Base-by-base conservation (phyloP, 1,139 yeast genomes). In the Candida mesenterica region DNA sequence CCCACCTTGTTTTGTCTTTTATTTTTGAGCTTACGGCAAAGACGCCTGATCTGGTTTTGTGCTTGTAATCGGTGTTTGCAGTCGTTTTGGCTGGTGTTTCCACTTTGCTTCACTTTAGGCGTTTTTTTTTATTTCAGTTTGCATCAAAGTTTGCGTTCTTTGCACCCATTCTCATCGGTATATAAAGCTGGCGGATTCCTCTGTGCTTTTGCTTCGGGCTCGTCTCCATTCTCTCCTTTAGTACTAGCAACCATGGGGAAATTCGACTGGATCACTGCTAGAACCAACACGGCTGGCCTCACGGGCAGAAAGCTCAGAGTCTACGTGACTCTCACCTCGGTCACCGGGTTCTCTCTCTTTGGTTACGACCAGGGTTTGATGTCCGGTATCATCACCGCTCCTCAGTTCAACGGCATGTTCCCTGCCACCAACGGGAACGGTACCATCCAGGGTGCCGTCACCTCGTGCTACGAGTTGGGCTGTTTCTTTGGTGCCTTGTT, bases 311-410 rank as follows among this genome's bases (percentile, higher is more conserved):
- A 57, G 28, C 61, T 68, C 38, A 53, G 72, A 47, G 47, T 48
- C 8, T 65, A 73, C 14, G 67, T 82, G 41, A 79, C 89, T 0
- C 42, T 68, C 16, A 63, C 76, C 27, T 79, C 89, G 32, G 79
- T 78, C 31, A 68, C 75, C 30, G 89, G 87, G 9, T 84, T 84
- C 56, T 73, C 84, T 17, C 58, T 67, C 34, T 84, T 84, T 52
- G 94, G 95, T 40, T 83, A 82, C 52, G 90, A 84, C 56, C 92
- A 84, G 59, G 94, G 94, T 52, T 72, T 84, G 38, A 79, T 82
- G 86, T 75, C 84, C 5, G 85, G 87, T 51, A 62, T 81, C 37
- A 79, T 82, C 44, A 75, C 84, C 15, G 83, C 83, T 36, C 62
- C 61, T 0, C 73, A 77, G 45, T 83, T 83, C 52, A 71, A 72